A percentile compares a stretch with the other conserved stretches of the same genome.
Conservation (phyloP, 192 early-diverging fungal species). For the Thamnidium elegans region DNA sequence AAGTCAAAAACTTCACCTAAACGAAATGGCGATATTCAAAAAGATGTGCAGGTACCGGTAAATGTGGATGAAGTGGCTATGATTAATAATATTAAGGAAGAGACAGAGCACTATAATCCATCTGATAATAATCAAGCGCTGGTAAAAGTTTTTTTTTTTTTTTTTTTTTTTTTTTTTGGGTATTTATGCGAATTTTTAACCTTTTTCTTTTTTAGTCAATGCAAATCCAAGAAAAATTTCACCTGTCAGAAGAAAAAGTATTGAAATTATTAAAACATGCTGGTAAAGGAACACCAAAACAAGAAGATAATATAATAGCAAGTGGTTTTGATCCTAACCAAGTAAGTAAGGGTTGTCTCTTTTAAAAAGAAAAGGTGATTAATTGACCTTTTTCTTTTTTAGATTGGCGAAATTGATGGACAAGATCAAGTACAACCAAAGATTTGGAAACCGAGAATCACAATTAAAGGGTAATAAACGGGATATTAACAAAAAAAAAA, state of each 20-base stretch:
- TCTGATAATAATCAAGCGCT: conserved; percentile 32
- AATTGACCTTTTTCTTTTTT: background rate
- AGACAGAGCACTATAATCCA: conserved; percentile 13
- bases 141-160: conserved; percentile 8
- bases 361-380: background rate
- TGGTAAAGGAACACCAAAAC: conserved; percentile 15
- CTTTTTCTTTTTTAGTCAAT: no score
- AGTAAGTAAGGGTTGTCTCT: conserved; percentile 10
- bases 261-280: conserved; percentile 49
- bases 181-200: no score
- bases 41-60: conserved; percentile 25
- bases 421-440: conserved; percentile 33
- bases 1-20: background rate
- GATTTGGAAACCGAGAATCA: conserved; percentile 61
- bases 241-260: conserved; percentile 48
- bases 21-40: background rate
- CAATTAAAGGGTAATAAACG: conserved; percentile 51
- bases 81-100: conserved; percentile 23
- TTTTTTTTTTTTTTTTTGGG: background rate
- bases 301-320: conserved; percentile 7
- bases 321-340: conserved; percentile 6
- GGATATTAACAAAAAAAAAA: background rate
- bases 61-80: conserved; percentile 47
- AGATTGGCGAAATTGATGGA: conserved; percentile 33
- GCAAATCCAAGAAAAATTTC: conserved; percentile 53